phyloP scores from a whole-genome alignment of 345 rosid species.

The Arabis alpina region DNA sequence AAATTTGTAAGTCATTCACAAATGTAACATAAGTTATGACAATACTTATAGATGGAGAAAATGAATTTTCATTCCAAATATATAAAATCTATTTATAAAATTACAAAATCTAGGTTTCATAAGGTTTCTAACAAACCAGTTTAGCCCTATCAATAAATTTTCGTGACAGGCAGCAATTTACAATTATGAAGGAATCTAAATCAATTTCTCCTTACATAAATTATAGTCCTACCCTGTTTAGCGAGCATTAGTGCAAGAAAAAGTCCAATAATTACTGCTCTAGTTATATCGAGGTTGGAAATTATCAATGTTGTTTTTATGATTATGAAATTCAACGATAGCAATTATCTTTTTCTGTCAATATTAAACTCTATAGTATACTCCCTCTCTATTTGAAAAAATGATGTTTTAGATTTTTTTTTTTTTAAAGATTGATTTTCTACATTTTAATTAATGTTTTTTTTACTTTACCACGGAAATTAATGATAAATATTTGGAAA shows the following conservation, averaged over 20 bases:
- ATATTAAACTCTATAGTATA: neutral
- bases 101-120: too few species aligned
- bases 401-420: too few species aligned
- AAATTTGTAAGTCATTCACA: neutral
- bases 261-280: neutral
- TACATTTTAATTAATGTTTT: too few species aligned
- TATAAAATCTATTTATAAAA: too few species aligned
- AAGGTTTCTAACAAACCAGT: too few species aligned
- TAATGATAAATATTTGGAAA: too few species aligned
- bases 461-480: too few species aligned
- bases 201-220: neutral
- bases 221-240: neutral
- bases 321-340: neutral
- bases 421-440: too few species aligned
- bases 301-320: neutral
- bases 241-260: neutral
- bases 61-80: too few species aligned
- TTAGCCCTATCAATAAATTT: too few species aligned
- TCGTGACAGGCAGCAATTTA: neutral
- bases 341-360: neutral
- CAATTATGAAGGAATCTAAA: neutral
- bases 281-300: neutral
- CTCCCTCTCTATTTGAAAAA: too few species aligned
- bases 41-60: too few species aligned
- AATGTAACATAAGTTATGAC: neutral